Evolutionary conservation across 768 basidiomycete species (phyloP), one percentile per base, ranked within the genome.

Genomic region (Infundibulicybe gibba): DNA sequence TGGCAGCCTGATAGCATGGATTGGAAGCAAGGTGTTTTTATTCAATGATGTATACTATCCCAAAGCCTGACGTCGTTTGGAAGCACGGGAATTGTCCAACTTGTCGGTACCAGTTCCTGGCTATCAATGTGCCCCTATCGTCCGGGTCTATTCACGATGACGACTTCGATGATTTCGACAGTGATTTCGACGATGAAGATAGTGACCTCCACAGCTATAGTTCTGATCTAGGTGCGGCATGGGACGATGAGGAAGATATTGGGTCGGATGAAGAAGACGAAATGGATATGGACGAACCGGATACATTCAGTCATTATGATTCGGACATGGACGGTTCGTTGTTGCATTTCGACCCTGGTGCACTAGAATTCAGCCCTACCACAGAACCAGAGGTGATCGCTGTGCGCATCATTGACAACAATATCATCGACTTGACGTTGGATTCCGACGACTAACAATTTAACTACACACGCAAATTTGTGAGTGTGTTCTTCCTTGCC

Each of bases 21-120:
- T 88, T 50, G 65, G 65, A 45, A 75, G 72, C 44, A 56, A 72
- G 49, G 85, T 84, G 56, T 48, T 74, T 47, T 15, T 6, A 20
- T 44, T 40, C 31, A n/a, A 43, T 43, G 12, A 15, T 40, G 14
- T 32, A 20, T 17, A 43, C 16, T 17, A 15, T 17, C 41, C 8
- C 32, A 15, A 13, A 21, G 34, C 38, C 43, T 46, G 38, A 43
- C 37, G 51, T 12, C 17, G 17, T 37, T 40, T n/a, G 58, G 3
- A 49, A 85, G 83, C 85, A 86, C 54, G 85, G 85, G 12, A 85
- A 70, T 53, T 88, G 86, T 53, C 85, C 85, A 13, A 77, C 83
- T 3, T 88, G 85, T 59, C 69, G 85, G 25, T 66, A 79, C 48
- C 60, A 66, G 5, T 86, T 87, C 61, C 63, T 83, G 33, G 75